These are phyloP conservation scores for Lactifluus rugatus DNA, from an alignment of 768 basidiomycete genomes.

Conservation along the genomic window DNA sequence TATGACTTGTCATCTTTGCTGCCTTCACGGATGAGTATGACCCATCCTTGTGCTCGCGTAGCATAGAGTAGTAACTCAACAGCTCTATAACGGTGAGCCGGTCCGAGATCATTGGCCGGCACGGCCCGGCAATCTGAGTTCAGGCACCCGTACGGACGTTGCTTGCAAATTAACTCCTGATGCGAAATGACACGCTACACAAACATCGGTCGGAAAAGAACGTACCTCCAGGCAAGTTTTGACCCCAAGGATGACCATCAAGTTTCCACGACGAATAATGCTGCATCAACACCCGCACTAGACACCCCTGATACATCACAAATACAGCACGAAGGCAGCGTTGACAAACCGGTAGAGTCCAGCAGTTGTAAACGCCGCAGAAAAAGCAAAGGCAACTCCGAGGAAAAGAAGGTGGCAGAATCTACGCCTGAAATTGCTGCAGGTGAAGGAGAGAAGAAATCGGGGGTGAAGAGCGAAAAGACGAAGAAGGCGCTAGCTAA, in stretches of 20 bases:
- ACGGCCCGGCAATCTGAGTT: no score
- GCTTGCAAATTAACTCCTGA: no score
- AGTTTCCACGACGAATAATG: slow-evolving; percentile 8
- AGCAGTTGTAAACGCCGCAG: slow-evolving; percentile 53
- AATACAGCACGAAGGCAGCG: slow-evolving; percentile 5
- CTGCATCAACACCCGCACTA: slow-evolving; percentile 6
- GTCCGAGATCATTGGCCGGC: no score
- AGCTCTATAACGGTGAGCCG: no score
- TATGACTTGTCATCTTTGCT: no score
- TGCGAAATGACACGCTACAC: slow-evolving; percentile 69
- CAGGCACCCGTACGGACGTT: no score
- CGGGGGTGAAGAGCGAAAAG: slow-evolving; percentile 23
- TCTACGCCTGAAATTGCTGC: background rate
- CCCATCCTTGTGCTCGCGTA: no score
- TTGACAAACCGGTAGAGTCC: slow-evolving; percentile 36
- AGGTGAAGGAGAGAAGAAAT: slow-evolving; percentile 21
- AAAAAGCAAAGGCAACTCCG: slow-evolving; percentile 35
- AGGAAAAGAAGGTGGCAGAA: slow-evolving; percentile 14
- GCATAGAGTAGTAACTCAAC: no score
- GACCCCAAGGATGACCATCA: slow-evolving; percentile 22
- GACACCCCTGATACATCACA: slow-evolving; percentile 1
- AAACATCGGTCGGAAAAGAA: slow-evolving; percentile 64
- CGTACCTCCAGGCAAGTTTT: slow-evolving; percentile 58
- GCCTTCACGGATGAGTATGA: no score
- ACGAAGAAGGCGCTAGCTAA: slow-evolving; percentile 25